Base-by-base conservation (phyloP, 1,139 yeast species). In the Scheffersomyces parashehatae region DNA sequence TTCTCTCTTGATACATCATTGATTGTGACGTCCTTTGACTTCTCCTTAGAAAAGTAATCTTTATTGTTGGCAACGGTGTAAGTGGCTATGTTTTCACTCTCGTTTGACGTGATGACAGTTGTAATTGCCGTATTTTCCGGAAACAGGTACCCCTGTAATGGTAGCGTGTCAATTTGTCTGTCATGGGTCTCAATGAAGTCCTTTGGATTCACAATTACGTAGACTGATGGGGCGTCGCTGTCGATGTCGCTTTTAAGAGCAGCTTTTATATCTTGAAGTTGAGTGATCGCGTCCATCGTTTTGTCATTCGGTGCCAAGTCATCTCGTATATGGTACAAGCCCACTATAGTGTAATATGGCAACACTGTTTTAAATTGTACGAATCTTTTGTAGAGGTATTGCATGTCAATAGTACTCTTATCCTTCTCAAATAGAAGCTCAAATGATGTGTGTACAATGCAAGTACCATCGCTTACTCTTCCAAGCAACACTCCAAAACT, bases 401-500 rank as follows among this genome's bases (percentile, higher is more conserved):
- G 58, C 24, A 46, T 40, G 47, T 70, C 68, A 2, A 67, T 44
- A 2, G 34, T 11, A 31, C 15, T 31, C 9, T 31, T 31, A 4
- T 46, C 48, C 20, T 43, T 39, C 6, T 45, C 29, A 12, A 49
- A 35, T 24, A 56, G 34, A 4, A 64, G 47, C 41, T 67, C 73
- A 46, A 64, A 66, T 4, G 64, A 55, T 3, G 59, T 56, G 13
- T 47, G 40, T 5, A 60, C 54, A 2, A 49, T 47, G 2, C 54
- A 31, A 16, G 20, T 16, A 12, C 20, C 9, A 6, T 31, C 34
- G 8, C 20, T 11, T 15, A 31, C 34, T 5, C 34, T 42, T 0
- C 75, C 75, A 9, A 70, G 41, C 9, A 70, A 45, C 1, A 68
- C 53, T 0, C 76, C 76, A 43, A 57, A 50, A 3, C 39, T 38